Evolutionary conservation across 495 filamentous ascomycete species (phyloP).

Genomic region (Echria macrotheca): DNA sequence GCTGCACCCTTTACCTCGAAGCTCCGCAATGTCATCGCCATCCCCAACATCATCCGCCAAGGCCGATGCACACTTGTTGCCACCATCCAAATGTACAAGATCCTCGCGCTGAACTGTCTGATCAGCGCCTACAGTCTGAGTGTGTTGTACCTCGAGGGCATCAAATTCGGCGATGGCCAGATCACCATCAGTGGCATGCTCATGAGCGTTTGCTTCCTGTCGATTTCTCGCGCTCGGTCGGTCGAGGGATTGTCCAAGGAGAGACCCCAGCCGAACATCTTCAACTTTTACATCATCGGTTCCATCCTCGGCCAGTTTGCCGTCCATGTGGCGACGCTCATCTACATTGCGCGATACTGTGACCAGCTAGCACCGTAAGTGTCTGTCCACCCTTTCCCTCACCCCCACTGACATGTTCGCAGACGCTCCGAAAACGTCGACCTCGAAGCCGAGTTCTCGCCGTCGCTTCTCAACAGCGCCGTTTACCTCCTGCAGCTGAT

Average conservation of each 20-base stretch:
- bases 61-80: slow-evolving; percentile 95
- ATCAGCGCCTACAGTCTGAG: slow-evolving; percentile 97
- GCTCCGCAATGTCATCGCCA: slow-evolving; percentile 91
- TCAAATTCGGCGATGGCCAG: slow-evolving; percentile 98
- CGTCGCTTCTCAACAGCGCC: slow-evolving; percentile 91
- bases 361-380: slow-evolving; percentile 76
- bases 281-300: slow-evolving; percentile 98
- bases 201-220: slow-evolving; percentile 99
- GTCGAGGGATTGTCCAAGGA: slow-evolving; percentile 96
- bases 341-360: slow-evolving; percentile 90
- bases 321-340: slow-evolving; percentile 86
- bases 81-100: slow-evolving; percentile 99
- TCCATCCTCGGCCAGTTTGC: slow-evolving; percentile 97
- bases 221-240: slow-evolving; percentile 88
- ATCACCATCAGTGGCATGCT: slow-evolving; percentile 99
- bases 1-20: slow-evolving; percentile 98
- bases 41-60: slow-evolving; percentile 97
- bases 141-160: slow-evolving; percentile 94
- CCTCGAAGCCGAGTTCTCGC: slow-evolving; percentile 90
- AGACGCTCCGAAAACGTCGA: slow-evolving; percentile 71
- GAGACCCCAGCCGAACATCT: slow-evolving; percentile 96
- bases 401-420: slow-evolving; percentile 24
- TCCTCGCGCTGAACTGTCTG: slow-evolving; percentile 93
- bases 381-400: not conserved
- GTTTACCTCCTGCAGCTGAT: slow-evolving; percentile 98